Conservation (phyloP, 768 basidiomycete species). For the Psilocybe cyanescens region DNA sequence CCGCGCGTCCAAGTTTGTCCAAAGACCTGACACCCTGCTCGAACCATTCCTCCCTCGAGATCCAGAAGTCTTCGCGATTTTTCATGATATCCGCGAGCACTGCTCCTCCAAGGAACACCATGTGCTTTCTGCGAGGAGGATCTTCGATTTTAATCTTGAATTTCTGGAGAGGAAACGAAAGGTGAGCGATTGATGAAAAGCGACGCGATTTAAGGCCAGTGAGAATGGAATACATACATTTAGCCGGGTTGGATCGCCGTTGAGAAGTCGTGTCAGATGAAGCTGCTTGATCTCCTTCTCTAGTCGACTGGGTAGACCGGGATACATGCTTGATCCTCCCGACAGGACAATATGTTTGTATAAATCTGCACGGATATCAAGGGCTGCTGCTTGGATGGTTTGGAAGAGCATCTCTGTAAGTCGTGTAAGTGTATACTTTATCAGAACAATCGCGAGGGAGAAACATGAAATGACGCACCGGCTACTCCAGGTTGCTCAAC, state of each 20-base stretch:
- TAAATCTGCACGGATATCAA: slow-evolving; percentile 87
- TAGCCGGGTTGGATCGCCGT: slow-evolving; percentile 79
- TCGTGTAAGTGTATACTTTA: neutral
- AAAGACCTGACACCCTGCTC: slow-evolving; percentile 84
- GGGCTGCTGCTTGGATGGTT: slow-evolving; percentile 89
- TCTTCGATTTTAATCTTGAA: slow-evolving; percentile 99
- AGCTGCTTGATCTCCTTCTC: slow-evolving; percentile 99
- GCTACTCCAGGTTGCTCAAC: slow-evolving; percentile 96
- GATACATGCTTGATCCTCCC: slow-evolving; percentile 99
- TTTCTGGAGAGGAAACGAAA: slow-evolving; percentile 62
- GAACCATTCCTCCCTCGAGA: slow-evolving; percentile 92
- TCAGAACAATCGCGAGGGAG: neutral
- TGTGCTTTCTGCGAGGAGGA: slow-evolving; percentile 96
- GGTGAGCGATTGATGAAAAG: neutral
- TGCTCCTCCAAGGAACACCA: slow-evolving; percentile 99
- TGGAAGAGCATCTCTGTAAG: slow-evolving; percentile 90
- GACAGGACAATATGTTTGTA: slow-evolving; percentile 99
- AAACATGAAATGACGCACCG: slow-evolving; percentile 46
- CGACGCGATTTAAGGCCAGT: neutral
- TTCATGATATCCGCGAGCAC: slow-evolving; percentile 99
- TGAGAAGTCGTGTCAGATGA: slow-evolving; percentile 90
- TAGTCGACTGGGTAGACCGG: slow-evolving; percentile 92
- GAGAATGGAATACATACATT: slow-evolving; percentile 61
- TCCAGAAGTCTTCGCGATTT: slow-evolving; percentile 92
- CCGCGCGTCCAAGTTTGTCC: slow-evolving; percentile 79